These are phyloP conservation scores for Psilocybe cyanescens DNA, from an alignment of 768 basidiomycete species.

Conservation along the genomic window DNA sequence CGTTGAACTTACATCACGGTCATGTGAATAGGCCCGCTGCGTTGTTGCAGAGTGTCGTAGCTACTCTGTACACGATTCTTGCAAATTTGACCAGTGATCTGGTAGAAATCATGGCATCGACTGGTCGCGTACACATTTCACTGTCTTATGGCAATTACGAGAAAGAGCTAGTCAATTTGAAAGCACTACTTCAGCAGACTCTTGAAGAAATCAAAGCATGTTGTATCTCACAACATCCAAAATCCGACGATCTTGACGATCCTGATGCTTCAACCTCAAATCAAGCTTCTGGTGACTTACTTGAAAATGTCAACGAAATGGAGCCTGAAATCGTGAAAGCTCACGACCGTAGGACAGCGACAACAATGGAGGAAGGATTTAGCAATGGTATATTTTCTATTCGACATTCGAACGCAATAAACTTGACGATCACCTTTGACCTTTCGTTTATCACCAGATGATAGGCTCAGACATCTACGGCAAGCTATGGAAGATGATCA, in stretches of 20 bases:
- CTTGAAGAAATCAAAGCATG: slow-evolving; percentile 6
- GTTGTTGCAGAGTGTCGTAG: not conserved
- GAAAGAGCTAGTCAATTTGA: slow-evolving; percentile 10
- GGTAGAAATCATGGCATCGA: not conserved
- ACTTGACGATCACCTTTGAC: not conserved
- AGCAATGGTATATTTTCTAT: no score
- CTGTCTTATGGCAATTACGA: not conserved
- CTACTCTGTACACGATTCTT: not conserved
- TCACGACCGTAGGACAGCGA: no score
- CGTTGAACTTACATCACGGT: not conserved
- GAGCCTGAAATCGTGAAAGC: no score
- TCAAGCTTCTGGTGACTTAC: not conserved
- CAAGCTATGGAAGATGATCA: slow-evolving; percentile 11
- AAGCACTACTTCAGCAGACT: slow-evolving; percentile 12
- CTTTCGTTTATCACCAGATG: no score
- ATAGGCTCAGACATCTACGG: not conserved
- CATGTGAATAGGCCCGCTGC: not conserved
- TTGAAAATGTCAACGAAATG: not conserved
- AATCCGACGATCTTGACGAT: not conserved
- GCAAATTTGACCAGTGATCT: not conserved
- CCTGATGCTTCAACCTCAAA: not conserved
- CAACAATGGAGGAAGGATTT: no score
- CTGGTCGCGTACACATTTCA: not conserved
- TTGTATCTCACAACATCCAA: not conserved
- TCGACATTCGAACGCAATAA: no score